A percentile compares a stretch with the other conserved stretches of the same genome.
Conservation (phyloP, 179 eudicot genomes). For the Heliamphora pulchella region DNA sequence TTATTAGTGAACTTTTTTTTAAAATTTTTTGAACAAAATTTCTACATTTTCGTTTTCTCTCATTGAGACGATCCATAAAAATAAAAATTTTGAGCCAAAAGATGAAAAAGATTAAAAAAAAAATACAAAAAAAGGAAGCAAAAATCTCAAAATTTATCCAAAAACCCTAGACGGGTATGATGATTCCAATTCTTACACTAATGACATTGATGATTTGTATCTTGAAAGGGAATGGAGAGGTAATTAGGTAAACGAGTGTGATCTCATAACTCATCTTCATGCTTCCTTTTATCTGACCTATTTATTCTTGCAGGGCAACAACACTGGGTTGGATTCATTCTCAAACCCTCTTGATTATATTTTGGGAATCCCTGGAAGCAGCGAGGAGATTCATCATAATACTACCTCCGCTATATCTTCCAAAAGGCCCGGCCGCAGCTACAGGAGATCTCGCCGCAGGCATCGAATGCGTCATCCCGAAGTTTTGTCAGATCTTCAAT, state of each 20-base stretch:
- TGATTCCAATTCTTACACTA: too few species aligned
- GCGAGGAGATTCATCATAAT: constrained; percentile 13
- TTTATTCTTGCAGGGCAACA: constrained; percentile 22
- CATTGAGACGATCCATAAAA: too few species aligned
- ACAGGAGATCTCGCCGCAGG: constrained; percentile 27
- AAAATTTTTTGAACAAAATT: too few species aligned
- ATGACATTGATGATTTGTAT: neutral
- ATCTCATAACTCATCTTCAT: neutral
- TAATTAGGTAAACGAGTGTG: neutral
- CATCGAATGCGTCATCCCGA: constrained; percentile 26
- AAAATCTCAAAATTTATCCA: too few species aligned
- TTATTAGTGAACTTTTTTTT: too few species aligned
- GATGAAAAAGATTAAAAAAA: too few species aligned
- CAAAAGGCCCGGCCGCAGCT: constrained; percentile 20
- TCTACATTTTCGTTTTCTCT: too few species aligned
- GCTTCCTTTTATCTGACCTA: neutral
- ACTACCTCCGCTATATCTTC: constrained; percentile 12
- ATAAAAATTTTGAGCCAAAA: too few species aligned
- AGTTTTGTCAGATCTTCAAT: constrained; percentile 7
- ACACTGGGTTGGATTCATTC: constrained; percentile 9
- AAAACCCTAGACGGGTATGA: too few species aligned
- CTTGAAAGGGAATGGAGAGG: neutral
- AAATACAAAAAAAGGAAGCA: too few species aligned
- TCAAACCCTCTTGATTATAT: constrained; percentile 27
- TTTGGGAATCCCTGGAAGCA: constrained; percentile 23